A percentile compares a stretch with the other conserved stretches of the same genome.
Conservation (phyloP, 768 basidiomycete genomes). For the Coprinopsis cinerea region DNA sequence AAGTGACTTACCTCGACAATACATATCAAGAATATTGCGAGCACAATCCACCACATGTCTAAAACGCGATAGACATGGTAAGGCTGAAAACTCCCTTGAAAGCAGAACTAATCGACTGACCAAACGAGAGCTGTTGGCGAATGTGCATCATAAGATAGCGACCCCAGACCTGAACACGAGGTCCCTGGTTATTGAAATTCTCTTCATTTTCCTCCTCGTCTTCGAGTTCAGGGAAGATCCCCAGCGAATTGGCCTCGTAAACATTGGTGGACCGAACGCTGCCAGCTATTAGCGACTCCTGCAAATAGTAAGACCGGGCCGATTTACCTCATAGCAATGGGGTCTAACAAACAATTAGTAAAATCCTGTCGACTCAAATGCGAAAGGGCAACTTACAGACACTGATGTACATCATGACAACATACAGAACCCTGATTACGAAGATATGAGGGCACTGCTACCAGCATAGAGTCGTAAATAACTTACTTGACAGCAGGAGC, state of each 20-base stretch:
- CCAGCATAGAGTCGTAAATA: background rate
- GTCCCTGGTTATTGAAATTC: conserved; percentile 36
- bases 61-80: background rate
- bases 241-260: conserved; percentile 91
- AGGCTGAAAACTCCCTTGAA: too few species aligned
- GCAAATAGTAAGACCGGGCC: too few species aligned
- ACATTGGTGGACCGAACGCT: conserved; percentile 91
- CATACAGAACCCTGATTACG: conserved; percentile 68
- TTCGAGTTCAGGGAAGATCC: conserved; percentile 53
- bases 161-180: conserved; percentile 63
- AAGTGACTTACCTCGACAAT: conserved; percentile 73
- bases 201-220: conserved; percentile 46
- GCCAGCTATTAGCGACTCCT: conserved; percentile 1
- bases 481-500: conserved; percentile 87
- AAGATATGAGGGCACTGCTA: background rate
- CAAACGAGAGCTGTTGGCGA: conserved; percentile 85
- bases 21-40: conserved; percentile 84
- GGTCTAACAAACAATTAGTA: conserved; percentile 37
- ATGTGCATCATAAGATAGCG: conserved; percentile 78
- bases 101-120: conserved; percentile 46
- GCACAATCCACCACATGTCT: conserved; percentile 96
- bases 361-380: background rate
- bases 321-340: conserved; percentile 71
- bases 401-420: conserved; percentile 92
- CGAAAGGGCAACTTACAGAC: conserved; percentile 49